These are phyloP conservation scores for Ceratocystiopsis sp. DNA, from an alignment of 2,329 filamentous ascomycete genomes.

Conservation along the genomic window DNA sequence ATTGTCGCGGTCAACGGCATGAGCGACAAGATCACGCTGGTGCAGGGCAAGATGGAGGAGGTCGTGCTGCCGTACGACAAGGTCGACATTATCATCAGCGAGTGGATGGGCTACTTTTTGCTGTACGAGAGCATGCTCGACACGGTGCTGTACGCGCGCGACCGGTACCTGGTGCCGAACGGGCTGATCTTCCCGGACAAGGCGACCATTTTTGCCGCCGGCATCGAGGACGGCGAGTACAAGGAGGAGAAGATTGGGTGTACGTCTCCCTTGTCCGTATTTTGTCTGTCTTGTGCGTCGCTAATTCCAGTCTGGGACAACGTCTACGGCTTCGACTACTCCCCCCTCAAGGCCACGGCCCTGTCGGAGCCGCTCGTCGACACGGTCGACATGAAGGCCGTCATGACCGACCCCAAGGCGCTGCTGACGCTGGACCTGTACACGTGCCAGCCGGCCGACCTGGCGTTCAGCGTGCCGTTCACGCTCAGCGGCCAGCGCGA, in stretches of 20 bases:
- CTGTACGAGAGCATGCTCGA: constrained; percentile 99
- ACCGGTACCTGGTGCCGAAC: constrained; percentile 72
- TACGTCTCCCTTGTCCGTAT: constrained; percentile 29
- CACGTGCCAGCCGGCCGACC: constrained; percentile 67
- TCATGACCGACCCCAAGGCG: constrained; percentile 76
- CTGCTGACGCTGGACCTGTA: constrained; percentile 87
- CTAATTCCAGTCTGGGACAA: constrained; percentile 81
- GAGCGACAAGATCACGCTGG: constrained; percentile 86
- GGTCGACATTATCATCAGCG: constrained; percentile 98
- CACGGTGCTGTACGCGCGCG: constrained; percentile 89
- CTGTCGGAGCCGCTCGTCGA: constrained; percentile 93
- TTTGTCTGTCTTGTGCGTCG: not conserved
- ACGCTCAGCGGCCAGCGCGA: constrained; percentile 61
- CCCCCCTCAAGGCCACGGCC: constrained; percentile 80
- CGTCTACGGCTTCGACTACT: constrained; percentile 95
- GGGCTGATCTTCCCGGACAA: constrained; percentile 98
- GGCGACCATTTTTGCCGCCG: constrained; percentile 91
- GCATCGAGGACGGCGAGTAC: constrained; percentile 97
- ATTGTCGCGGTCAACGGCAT: constrained; percentile 88
- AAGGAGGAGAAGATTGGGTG: constrained; percentile 99
- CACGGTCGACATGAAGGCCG: constrained; percentile 91
- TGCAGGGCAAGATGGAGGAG: constrained; percentile 99
- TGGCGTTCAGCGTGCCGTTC: constrained; percentile 71
- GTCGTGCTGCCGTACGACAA: constrained; percentile 82
- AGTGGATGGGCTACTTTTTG: constrained; percentile 99